These are phyloP conservation scores for Loxodes magnus DNA, from an alignment of 73 alveolate species.

Conservation along the genomic window DNA sequence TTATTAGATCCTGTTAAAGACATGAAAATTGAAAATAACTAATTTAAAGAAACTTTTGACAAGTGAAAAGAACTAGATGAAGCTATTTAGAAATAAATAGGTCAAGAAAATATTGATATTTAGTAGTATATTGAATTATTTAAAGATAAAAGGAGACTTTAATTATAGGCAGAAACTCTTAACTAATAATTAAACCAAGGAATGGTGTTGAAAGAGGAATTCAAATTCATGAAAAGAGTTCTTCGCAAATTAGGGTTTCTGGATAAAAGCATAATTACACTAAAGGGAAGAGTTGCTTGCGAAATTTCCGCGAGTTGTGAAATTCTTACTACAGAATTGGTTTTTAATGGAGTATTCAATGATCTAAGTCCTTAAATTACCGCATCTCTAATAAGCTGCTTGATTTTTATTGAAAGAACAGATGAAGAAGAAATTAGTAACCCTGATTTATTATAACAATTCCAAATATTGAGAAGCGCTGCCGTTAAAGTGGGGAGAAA, in stretches of 20 bases:
- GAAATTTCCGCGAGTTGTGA: conserved; percentile 95
- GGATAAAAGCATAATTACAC: conserved; percentile 77
- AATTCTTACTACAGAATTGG: conserved; percentile 76
- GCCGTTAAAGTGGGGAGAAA: conserved; percentile 75
- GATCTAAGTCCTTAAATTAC: conserved; percentile 61
- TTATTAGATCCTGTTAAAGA: conserved; percentile 85
- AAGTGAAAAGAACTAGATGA: conserved; percentile 1
- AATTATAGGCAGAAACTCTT: not conserved
- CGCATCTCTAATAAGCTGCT: conserved; percentile 83
- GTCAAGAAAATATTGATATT: not conserved
- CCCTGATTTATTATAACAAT: conserved; percentile 34
- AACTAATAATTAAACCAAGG: conserved; percentile 16
- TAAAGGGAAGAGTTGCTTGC: conserved; percentile 98
- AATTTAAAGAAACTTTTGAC: conserved; percentile 2
- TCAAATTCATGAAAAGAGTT: conserved; percentile 94
- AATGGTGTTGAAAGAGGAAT: conserved; percentile 90
- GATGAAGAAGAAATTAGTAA: conserved; percentile 50
- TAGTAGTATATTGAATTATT: not conserved
- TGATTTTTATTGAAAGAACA: conserved; percentile 56
- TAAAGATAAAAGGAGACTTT: conserved; percentile 1
- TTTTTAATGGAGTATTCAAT: conserved; percentile 73
- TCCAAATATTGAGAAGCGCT: conserved; percentile 19
- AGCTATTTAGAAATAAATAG: not conserved
- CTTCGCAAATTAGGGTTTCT: conserved; percentile 86
- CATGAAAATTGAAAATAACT: conserved; percentile 81